Base-by-base conservation (phyloP, 805 yeast genomes). In the Sugiyamaella smithiae region DNA sequence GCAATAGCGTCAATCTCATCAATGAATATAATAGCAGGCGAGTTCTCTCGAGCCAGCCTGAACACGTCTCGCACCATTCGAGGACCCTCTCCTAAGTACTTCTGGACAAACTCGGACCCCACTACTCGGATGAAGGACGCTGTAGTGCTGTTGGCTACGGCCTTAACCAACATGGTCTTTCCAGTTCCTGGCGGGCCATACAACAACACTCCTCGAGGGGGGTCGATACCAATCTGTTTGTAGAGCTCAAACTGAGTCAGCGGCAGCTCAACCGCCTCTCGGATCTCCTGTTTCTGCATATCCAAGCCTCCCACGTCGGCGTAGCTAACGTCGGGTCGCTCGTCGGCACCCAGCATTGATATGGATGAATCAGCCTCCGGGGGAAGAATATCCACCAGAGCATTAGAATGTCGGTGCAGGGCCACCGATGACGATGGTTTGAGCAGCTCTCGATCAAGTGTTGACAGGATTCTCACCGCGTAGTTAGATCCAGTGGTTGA, bases 181-280 rank as follows among this genome's bases (percentile, higher is more conserved):
- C 99, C 99, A 1, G 99, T 93, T 67, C 99, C 99, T 42, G 99
- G 99, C 8, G 99, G 98, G n/a, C 99, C 99, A 69, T 93, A 93
- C 53, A 93, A 74, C 58, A 93, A 71, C 25, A 93, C 99, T 61
- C 99, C 99, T 58, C 98, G 82, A 55, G 99, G 99, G 16, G 99
- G 99, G 62, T 93, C 98, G 57, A 93, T 90, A 71, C 99, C 99
- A 63, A 93, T 93, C 70, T 93, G 98, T 63, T 88, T 85, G 71
- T 93, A 93, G 57, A 95, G 75, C 61, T 95, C 99, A 32, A 93
- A 95, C 67, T 93, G 98, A 12, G 96, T 85, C 62, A 93, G 77
- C 9, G 99, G 99, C 59, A 93, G 76, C 69, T 93, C 99, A 12
- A 93, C 98, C 1, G 99, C 99, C 71, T 93, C 99, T 64, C 97